Evolutionary conservation across 495 filamentous ascomycete genomes (phyloP).

Genomic region (Penicillium macrosclerotiorum): DNA sequence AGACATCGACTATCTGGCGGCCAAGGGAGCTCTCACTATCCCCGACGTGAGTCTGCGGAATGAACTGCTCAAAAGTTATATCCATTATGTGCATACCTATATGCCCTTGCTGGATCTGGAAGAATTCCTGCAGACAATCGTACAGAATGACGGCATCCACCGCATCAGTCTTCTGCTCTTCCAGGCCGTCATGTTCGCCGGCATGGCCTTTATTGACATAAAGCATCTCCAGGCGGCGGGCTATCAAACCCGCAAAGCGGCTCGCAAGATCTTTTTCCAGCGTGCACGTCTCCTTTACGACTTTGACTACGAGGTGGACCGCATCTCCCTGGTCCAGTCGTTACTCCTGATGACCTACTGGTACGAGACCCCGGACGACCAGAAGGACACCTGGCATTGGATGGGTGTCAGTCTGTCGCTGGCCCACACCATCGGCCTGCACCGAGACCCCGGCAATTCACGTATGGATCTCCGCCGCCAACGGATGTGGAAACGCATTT

Average conservation of each 20-base stretch:
- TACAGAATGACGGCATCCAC: slow-evolving; percentile 59
- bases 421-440: slow-evolving; percentile 79
- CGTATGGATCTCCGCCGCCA: slow-evolving; percentile 68
- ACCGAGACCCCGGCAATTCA: slow-evolving; percentile 74
- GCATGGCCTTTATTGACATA: slow-evolving; percentile 73
- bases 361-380: slow-evolving; percentile 87
- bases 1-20: slow-evolving; percentile 70
- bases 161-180: slow-evolving; percentile 78
- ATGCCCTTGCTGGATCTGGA: slow-evolving; percentile 83
- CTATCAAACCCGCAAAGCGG: slow-evolving; percentile 66
- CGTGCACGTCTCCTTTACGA: slow-evolving; percentile 77
- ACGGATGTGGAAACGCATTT: slow-evolving; percentile 84
- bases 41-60: slow-evolving; percentile 66
- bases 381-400: slow-evolving; percentile 91
- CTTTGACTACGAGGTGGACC: slow-evolving; percentile 81
- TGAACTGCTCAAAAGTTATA: slow-evolving; percentile 69
- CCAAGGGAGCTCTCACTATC: slow-evolving; percentile 72
- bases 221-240: slow-evolving; percentile 66
- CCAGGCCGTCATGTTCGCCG: slow-evolving; percentile 80
- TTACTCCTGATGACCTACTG: slow-evolving; percentile 85
- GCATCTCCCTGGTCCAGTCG: slow-evolving; percentile 78
- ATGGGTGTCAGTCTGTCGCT: slow-evolving; percentile 84
- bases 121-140: slow-evolving; percentile 66
- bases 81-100: slow-evolving; percentile 83
- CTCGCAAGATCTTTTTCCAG: slow-evolving; percentile 76